Conservation (phyloP, 106 monocot genomes). For the Allium cepa region DNA sequence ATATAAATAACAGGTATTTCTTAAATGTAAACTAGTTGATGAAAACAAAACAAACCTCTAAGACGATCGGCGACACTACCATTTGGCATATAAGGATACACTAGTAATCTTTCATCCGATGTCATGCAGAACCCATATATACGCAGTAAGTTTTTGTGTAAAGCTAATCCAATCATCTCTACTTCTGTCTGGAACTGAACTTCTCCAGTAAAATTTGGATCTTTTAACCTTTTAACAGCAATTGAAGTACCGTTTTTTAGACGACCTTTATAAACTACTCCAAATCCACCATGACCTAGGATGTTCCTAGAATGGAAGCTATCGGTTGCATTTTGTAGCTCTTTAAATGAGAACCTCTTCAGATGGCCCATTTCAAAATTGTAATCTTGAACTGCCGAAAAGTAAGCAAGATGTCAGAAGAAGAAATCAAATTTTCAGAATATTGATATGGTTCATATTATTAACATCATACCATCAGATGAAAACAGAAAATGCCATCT, state of each 20-base stretch:
- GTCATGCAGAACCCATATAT: conserved; percentile 97
- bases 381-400: conserved; percentile 47
- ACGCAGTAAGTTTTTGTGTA: conserved; percentile 80
- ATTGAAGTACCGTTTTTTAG: conserved; percentile 64
- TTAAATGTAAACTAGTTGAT: background rate
- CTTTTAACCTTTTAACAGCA: conserved; percentile 85
- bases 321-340: conserved; percentile 73
- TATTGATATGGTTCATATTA: no score
- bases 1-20: no score
- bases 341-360: conserved; percentile 73
- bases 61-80: conserved; percentile 95
- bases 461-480: conserved; percentile 8
- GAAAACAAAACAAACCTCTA: conserved; percentile 48
- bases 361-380: conserved; percentile 83
- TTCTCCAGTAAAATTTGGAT: conserved; percentile 88
- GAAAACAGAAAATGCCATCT: conserved; percentile 10
- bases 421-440: no score
- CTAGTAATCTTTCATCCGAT: conserved; percentile 61
- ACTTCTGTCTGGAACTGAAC: conserved; percentile 99
- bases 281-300: conserved; percentile 92
- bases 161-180: conserved; percentile 94
- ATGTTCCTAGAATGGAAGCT: conserved; percentile 80
- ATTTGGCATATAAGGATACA: conserved; percentile 96
- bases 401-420: background rate
- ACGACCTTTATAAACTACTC: conserved; percentile 83